phyloP scores from a whole-genome alignment of 352 stramenopile genomes.

The Pythium monospermum region DNA sequence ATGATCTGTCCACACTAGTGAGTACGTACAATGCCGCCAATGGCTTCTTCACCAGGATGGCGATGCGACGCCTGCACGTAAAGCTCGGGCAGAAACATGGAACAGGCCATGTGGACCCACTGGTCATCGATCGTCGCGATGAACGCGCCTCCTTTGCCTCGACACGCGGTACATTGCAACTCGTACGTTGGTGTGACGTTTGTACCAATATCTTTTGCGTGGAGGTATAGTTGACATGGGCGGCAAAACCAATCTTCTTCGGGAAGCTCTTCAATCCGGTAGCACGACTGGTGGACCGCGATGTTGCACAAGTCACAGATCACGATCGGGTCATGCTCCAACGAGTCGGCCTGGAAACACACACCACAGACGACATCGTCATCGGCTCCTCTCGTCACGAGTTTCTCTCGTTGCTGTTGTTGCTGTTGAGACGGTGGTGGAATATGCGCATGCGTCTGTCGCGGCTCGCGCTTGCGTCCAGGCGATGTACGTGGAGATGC shows the following conservation, averaged over 20 bases:
- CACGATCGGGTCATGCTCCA: conserved; percentile 70
- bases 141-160: conserved; percentile 48
- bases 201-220: conserved; percentile 32
- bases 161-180: conserved; percentile 47
- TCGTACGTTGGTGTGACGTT: conserved; percentile 52
- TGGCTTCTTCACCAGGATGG: conserved; percentile 43
- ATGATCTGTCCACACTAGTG: background rate
- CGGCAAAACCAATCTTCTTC: conserved; percentile 77
- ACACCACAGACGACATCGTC: conserved; percentile 61
- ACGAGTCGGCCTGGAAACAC: conserved; percentile 58
- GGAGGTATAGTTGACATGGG: conserved; percentile 52
- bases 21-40: conserved; percentile 41
- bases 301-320: conserved; percentile 72
- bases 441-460: too few species aligned
- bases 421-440: too few species aligned
- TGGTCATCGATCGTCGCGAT: conserved; percentile 35
- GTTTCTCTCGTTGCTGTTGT: background rate
- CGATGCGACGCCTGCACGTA: conserved; percentile 29
- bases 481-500: background rate
- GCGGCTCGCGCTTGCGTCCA: too few species aligned
- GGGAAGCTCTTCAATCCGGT: conserved; percentile 56
- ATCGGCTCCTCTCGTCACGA: conserved; percentile 14
- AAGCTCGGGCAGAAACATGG: conserved; percentile 76
- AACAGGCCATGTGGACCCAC: conserved; percentile 77
- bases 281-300: conserved; percentile 79